These are phyloP conservation scores for Coemansia sp. DNA, from an alignment of 192 early-diverging fungal genomes.

Conservation along the genomic window DNA sequence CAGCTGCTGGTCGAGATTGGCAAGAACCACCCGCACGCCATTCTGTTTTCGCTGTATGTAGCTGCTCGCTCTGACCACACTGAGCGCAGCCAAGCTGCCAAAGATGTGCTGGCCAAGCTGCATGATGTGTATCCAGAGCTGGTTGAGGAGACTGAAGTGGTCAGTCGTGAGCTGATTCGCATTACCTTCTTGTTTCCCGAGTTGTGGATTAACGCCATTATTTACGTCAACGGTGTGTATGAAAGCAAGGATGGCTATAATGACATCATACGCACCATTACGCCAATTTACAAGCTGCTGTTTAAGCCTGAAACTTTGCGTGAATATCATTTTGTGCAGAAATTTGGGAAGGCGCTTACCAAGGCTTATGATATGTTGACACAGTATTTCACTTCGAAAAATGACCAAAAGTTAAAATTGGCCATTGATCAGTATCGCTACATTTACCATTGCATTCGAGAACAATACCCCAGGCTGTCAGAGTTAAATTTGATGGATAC, in stretches of 20 bases:
- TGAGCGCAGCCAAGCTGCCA: constrained; percentile 65
- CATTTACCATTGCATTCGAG: constrained; percentile 73
- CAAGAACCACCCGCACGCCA: constrained; percentile 91
- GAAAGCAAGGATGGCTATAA: constrained; percentile 75
- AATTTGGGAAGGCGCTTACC: constrained; percentile 84
- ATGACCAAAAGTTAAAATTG: constrained; percentile 85
- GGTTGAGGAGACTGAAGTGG: constrained; percentile 87
- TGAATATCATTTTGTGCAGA: constrained; percentile 92
- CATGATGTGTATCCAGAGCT: constrained; percentile 73
- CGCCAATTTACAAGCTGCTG: constrained; percentile 78
- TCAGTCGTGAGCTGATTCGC: constrained; percentile 95
- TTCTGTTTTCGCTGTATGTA: constrained; percentile 95
- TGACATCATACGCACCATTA: constrained; percentile 85
- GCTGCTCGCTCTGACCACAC: constrained; percentile 87
- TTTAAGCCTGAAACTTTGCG: constrained; percentile 81
- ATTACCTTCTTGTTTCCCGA: constrained; percentile 95
- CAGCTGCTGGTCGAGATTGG: constrained; percentile 91
- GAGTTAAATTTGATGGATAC: constrained; percentile 82
- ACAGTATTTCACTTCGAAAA: constrained; percentile 72
- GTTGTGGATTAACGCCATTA: constrained; percentile 94
- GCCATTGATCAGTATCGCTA: constrained; percentile 90
- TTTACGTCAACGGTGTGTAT: constrained; percentile 81
- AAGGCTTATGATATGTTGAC: constrained; percentile 87
- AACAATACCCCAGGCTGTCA: constrained; percentile 77
- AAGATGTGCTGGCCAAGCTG: constrained; percentile 91